Percentiles rank a stretch among this genome's conserved stretches.
These are phyloP conservation scores for Protomyces arabidopsidicola DNA, from an alignment of 1,139 yeast species.

Conservation along the genomic window DNA sequence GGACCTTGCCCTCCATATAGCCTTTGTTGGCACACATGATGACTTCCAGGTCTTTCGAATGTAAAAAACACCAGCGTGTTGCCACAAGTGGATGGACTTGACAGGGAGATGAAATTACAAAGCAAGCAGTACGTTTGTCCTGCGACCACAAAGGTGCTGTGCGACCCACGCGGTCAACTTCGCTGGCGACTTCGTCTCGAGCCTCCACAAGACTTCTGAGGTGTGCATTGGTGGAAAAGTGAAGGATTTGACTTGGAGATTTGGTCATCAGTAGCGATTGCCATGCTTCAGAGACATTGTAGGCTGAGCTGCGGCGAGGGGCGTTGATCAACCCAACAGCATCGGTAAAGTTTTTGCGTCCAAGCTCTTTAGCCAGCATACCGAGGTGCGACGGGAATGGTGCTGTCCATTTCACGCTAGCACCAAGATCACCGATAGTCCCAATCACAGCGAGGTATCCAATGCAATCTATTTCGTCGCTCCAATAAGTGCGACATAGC, in stretches of 20 bases:
- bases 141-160: slow-evolving; percentile 19
- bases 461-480: neutral
- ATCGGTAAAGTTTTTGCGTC: slow-evolving; percentile 18
- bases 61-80: slow-evolving; percentile 19
- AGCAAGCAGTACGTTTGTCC: slow-evolving; percentile 17
- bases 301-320: slow-evolving; percentile 12
- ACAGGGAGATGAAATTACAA: slow-evolving; percentile 12
- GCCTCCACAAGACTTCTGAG: slow-evolving; percentile 6
- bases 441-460: slow-evolving; percentile 21
- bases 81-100: slow-evolving; percentile 26
- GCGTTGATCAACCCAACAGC: slow-evolving; percentile 21
- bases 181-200: slow-evolving; percentile 13
- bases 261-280: slow-evolving; percentile 1
- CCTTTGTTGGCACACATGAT: slow-evolving; percentile 25
- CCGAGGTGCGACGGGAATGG: slow-evolving; percentile 24
- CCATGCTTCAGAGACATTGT: slow-evolving; percentile 20
- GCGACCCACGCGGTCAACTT: slow-evolving; percentile 9
- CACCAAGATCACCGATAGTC: slow-evolving; percentile 17
- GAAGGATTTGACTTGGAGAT: neutral
- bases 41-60: slow-evolving; percentile 13
- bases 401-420: slow-evolving; percentile 14
- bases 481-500: slow-evolving; percentile 10
- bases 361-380: slow-evolving; percentile 1
- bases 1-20: slow-evolving; percentile 19
- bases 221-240: slow-evolving; percentile 14